Base-by-base conservation (phyloP, 2,329 filamentous ascomycete genomes). In the Metarhizium rileyi region DNA sequence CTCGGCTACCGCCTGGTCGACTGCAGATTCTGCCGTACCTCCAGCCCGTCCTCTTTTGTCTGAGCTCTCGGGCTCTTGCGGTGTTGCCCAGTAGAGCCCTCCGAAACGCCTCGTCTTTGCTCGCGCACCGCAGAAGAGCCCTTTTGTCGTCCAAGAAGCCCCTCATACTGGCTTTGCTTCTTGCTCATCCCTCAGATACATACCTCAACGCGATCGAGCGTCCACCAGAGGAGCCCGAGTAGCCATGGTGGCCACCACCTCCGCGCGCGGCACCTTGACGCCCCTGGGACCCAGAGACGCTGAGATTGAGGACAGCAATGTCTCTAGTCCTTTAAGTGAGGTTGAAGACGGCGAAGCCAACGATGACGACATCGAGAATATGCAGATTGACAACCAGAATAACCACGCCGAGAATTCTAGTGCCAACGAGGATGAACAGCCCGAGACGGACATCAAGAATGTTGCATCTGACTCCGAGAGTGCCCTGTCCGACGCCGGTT, bases 311-410 rank as follows among this genome's bases (percentile, higher is more conserved):
- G 81, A 83, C 60, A 87, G 86, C 64, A 83, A 82, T 64, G 76
- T 86, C 48, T 96, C 90, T 36, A 97, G 91, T 67, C 93, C 90
- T 61, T 76, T 97, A 59, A 96, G 89, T 70, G 91, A 96, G 60
- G 87, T 95, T 50, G 90, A 90, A 61, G 87, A 95, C 60, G 81
- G 81, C 60, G 83, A 87, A 54, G 77, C 74, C 41, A 84, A 87
- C 47, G 81, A 86, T 55, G 84, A 86, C 46, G 80, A 80, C 46
- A 74, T 78, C 54, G 84, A 85, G 48, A 78, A 78, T 53, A 75
- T 78, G 65, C 70, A 71, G 53, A 66, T 74, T 44, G 68, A 71
- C 53, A 65, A 61, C 52, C 68, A 63, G 14, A 53, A 52, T 46
- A 54, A 58, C 40, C 64, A 65, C 44, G 61, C 59, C 47, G 60